Evolutionary conservation across 495 filamentous ascomycete genomes (phyloP), one percentile per base, ranked within the genome.

Genomic region (Aspergillus bridgeri): DNA sequence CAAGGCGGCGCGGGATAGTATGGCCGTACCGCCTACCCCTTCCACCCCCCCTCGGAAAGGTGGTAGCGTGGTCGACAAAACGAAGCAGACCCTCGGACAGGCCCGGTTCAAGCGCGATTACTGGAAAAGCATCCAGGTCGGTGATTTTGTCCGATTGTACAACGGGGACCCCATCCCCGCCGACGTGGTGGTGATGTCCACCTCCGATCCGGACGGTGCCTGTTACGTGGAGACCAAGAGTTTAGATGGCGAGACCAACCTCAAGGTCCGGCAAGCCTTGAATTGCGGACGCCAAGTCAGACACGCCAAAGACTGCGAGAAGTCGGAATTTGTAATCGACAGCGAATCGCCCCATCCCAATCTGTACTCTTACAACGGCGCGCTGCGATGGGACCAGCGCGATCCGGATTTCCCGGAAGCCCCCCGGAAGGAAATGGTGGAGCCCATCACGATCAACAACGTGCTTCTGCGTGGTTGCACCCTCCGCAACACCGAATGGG

Each of bases 211-310:
- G 4, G 95, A 99, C 65, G 95, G 95, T 42, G 89, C 92, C 33
- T 99, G 95, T 70, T 98, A 98, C 62, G 88, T 98, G 21, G 95
- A 99, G 73, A 99, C 95, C 3, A 99, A 96, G 79, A 96, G 95
- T 65, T 74, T 99, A 70, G 95, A 99, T 65, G 95, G 95, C 19
- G 95, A 99, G 71, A 99, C 95, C 0, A 99, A 99, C 63, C 76
- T 99, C 53, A 99, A 99, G 71, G 90, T 98, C 53, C 88, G 95
- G 21, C 89, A 92, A 58, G 92, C 95, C 19, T 80, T 98, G 24
- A 87, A 93, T 59, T 91, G 90, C 71, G 87, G 92, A 33, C 88
- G 88, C 48, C 78, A 84, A 58, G 81, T 97, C 62, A 90, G 88
- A 71, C 93, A 97, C 70, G 94, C 94, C 1, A 84, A 85, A 29